Base-by-base conservation (phyloP, 257 asterid species). In the Solanum dulcamara region DNA sequence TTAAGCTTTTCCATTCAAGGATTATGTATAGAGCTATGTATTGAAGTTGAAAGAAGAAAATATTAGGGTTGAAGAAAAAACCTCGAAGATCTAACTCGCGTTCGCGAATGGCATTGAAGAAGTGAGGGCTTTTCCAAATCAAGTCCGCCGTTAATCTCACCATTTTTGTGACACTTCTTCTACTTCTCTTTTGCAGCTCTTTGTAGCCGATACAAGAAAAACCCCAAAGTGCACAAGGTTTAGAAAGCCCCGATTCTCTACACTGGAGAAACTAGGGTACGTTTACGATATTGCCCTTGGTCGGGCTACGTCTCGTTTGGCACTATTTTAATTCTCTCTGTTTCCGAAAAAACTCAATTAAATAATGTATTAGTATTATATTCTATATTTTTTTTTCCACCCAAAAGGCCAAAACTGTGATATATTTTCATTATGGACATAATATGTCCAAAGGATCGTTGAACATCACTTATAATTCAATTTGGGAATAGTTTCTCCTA, bases 21-120 rank as follows among this genome's bases (percentile, higher is more conserved):
- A 22, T n/a, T 40, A 0, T 24, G 32, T 0, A 10, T 59, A 59
- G 67, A 77, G 15, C 18, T 0, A n/a, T 13, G 8, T 3, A 28
- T 42, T 42, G 18, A 26, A 84, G 14, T 37, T 35, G 2, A 60
- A 32, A 18, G 22, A 7, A 30, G 18, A 0, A 2, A 24, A 38
- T 4, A 26, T 35, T 88, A 90, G 93, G 92, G 90, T 89, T 88
- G 51, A 32, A 51, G 68, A 71, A 20, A 10, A 64, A 50, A 96
- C 98, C 98, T 93, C 99, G 96, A 83, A 96, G 97, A 91, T 96
- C 99, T 44, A 96, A 91, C 83, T 96, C 98, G 35, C 98, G 98
- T 88, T 96, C 98, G 84, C 96, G 93, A 88, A 96, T 88, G 89
- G 99, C 98, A 83, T 96, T 96, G 93, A 94, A 96, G 59, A 96